phyloP scores from a whole-genome alignment of 2,329 filamentous ascomycete species.

The Decorospora gaudefroyi region DNA sequence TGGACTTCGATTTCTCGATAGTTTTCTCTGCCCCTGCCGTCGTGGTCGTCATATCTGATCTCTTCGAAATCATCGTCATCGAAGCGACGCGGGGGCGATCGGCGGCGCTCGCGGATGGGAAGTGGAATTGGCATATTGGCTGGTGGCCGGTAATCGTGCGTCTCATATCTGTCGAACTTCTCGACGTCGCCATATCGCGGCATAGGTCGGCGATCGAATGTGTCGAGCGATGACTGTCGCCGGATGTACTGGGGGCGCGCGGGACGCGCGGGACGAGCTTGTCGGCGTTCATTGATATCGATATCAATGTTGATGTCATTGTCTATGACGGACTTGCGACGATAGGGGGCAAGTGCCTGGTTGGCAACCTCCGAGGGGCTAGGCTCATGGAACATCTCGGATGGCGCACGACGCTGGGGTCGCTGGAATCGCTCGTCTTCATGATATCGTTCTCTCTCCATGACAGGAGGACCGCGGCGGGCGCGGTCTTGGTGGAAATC shows the following conservation, averaged over 20 bases:
- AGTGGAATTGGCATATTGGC: constrained; percentile 72
- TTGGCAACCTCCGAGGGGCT: constrained; percentile 54
- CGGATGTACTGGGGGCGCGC: constrained; percentile 71
- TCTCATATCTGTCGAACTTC: constrained; percentile 37
- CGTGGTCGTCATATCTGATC: constrained; percentile 52
- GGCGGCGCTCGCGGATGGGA: constrained; percentile 55
- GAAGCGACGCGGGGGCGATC: constrained; percentile 57
- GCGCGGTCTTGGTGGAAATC: constrained; percentile 51
- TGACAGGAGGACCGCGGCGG: constrained; percentile 46
- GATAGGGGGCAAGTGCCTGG: constrained; percentile 61
- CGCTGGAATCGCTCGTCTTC: constrained; percentile 59
- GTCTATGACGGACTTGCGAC: constrained; percentile 63
- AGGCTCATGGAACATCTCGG: constrained; percentile 54
- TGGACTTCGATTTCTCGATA: constrained; percentile 57
- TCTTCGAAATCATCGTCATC: constrained; percentile 71
- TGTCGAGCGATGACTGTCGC: constrained; percentile 87
- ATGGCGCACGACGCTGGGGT: constrained; percentile 45
- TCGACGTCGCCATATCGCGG: constrained; percentile 62
- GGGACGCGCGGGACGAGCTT: constrained; percentile 58
- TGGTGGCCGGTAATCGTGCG: constrained; percentile 64
- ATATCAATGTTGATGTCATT: constrained; percentile 58
- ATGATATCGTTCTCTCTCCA: constrained; percentile 58
- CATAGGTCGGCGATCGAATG: constrained; percentile 76
- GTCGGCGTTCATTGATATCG: constrained; percentile 48
- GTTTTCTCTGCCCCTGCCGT: constrained; percentile 44